Base-by-base conservation (phyloP, 2,329 filamentous ascomycete genomes). In the Penicillium sp. region DNA sequence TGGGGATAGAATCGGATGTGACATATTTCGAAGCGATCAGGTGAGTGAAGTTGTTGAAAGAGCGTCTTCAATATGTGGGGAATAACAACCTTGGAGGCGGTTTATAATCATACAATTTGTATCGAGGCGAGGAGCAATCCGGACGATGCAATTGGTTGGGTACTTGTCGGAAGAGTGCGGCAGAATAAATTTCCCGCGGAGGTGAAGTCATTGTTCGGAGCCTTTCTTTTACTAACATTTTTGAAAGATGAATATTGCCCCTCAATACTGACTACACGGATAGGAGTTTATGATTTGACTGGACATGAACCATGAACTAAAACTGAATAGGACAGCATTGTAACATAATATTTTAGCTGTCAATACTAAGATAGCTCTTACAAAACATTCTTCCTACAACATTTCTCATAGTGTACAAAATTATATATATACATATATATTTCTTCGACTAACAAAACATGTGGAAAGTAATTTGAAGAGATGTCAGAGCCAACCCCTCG, bases 61-160 rank as follows among this genome's bases (percentile, higher is more conserved):
- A 26, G 17, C 41, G 19, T 47, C 13, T 48, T 15, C 13, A n/a
- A 35, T 11, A 21, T 7, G 13, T 30, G 52, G 41, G 45, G 48
- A 19, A 56, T 46, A 52, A 51, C 49, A 21, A 38, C 45, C 48
- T 63, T 54, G 56, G 45, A 58, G 44, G 60, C 50, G 35, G 35
- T 62, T 58, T 55, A 61, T 66, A 65, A 68, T 72, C 69, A 68
- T 71, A 63, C 62, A 62, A 66, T 67, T 64, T 60, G 23, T 63
- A 58, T 64, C 65, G 64, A 62, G 41, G 61, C 44, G 49, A 51
- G 73, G 63, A 67, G 54, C 35, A 64, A 63, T 70, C 63, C 55
- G 47, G 55, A 66, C 66, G 64, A 70, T 65, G 57, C 58, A 58
- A 76, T 76, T 76, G 74, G 74, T 64, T 64, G 62, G 49, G 55